Conservation (phyloP, 2,329 filamentous ascomycete species). For the Trichoderma atroviride region DNA sequence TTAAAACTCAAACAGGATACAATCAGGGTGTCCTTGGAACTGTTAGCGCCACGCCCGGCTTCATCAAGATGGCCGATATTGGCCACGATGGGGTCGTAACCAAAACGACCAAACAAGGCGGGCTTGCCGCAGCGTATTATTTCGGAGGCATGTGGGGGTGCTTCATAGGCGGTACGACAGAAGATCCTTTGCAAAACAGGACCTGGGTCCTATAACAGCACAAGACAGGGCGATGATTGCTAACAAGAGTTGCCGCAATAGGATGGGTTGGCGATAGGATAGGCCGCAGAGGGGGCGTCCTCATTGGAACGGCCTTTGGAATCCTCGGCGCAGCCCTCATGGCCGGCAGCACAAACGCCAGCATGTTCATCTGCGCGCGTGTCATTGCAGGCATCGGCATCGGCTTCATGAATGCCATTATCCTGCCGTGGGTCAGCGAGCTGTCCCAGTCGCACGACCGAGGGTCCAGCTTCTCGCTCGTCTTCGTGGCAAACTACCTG, state of each 20-base stretch:
- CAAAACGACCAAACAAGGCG: conserved; percentile 52
- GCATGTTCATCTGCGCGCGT: conserved; percentile 53
- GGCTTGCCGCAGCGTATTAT: conserved; percentile 57
- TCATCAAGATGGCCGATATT: conserved; percentile 49
- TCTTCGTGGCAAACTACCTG: conserved; percentile 57
- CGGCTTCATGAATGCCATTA: conserved; percentile 53
- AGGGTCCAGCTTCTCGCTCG: conserved; percentile 50
- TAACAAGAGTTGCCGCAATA: conserved; percentile 17
- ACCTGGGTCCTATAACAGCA: background rate
- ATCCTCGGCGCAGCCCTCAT: conserved; percentile 54
- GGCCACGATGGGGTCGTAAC: conserved; percentile 52
- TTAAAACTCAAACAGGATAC: conserved; percentile 44
- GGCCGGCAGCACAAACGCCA: conserved; percentile 46
- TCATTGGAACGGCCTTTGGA: conserved; percentile 51
- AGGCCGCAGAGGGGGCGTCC: conserved; percentile 51
- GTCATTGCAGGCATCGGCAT: conserved; percentile 57
- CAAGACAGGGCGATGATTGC: background rate
- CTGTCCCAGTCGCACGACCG: conserved; percentile 50
- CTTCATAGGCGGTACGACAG: conserved; percentile 45
- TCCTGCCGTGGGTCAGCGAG: conserved; percentile 53
- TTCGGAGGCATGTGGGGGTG: conserved; percentile 54
- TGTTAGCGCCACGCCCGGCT: conserved; percentile 48
- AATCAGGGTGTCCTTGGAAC: conserved; percentile 59
- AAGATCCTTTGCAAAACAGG: background rate
- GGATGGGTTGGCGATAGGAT: conserved; percentile 54